Evolutionary conservation across 129 eudicot genomes (phyloP), one percentile per base, ranked within the genome.

Genomic region (Artemisia tridentata): DNA sequence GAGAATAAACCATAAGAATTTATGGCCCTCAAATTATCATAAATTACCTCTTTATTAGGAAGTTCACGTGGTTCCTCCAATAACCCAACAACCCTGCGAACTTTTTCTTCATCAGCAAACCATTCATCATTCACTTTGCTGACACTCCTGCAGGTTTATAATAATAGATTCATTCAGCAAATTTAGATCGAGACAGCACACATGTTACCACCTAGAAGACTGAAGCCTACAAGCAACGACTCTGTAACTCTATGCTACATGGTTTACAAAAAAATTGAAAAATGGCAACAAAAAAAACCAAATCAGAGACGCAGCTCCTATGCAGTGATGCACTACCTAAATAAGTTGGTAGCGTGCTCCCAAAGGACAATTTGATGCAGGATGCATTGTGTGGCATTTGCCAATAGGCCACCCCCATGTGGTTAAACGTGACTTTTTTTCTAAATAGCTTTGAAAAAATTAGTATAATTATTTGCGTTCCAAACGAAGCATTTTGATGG

Each of bases 101-200:
- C 98, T 77, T 86, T 88, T 67, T 84, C 98, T 82, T 92, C 98
- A 78, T 92, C 88, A 11, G 95, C 95, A 78, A 92, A 92, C 98
- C 98, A 92, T 73, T 86, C 98, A 81, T 92, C 98, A 76, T 92
- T 82, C 78, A 92, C 95, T 83, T 89, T 92, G 84, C 91, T 86
- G 63, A 92, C 96, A 84, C 89, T 89, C 98, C 98, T 88, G 90
- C 68, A 18, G 60, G 84, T 72, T 78, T 80, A 80, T 51, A 67
- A 63, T 66, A 59, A 58, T 52, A 59, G 11, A 56, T 29, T 71
- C 16, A n/a, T 50, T 78, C 72, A 74, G 68, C 55, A 63, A 43
- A 72, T 50, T 60, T 43, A 56, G 52, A 71, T 46, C n/a, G 41
- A 46, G 60, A 66, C 59, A 43, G 59, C 72, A 75, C 53, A 25